A percentile compares a stretch with the other conserved stretches of the same genome.
Evolutionary conservation across 2,329 filamentous ascomycete species (phyloP).

Genomic region (Claviceps pazoutovae): DNA sequence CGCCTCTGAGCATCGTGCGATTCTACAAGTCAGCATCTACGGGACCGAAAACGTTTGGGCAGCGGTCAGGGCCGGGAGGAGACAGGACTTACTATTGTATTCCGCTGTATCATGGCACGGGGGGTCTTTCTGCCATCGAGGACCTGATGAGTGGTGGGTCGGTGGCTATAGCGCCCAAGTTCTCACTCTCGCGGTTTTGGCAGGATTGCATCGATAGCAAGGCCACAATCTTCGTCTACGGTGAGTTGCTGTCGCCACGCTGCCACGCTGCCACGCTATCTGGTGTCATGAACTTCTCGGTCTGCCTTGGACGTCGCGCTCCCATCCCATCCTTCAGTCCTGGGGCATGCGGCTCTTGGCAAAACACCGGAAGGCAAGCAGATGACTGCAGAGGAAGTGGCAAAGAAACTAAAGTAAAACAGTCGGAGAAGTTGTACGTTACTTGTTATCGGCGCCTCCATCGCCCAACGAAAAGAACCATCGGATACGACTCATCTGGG

Average conservation of each 20-base stretch:
- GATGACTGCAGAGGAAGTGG: no score
- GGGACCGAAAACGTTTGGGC: neutral
- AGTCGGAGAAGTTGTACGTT: conserved; percentile 5
- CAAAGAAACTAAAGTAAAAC: neutral
- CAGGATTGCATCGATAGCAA: conserved; percentile 6
- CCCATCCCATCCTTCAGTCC: no score
- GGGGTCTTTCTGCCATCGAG: neutral
- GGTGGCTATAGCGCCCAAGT: conserved; percentile 4
- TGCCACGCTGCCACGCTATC: no score
- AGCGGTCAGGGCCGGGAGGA: neutral
- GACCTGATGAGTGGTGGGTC: conserved; percentile 5
- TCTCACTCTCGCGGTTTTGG: conserved; percentile 6
- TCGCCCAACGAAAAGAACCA: conserved; percentile 3
- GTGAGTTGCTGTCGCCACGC: neutral
- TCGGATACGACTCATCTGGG: conserved; percentile 3
- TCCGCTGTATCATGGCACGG: conserved; percentile 6
- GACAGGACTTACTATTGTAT: conserved; percentile 4
- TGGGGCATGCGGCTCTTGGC: no score
- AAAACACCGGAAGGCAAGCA: no score
- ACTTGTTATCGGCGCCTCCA: conserved; percentile 3
- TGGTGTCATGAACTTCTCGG: no score
- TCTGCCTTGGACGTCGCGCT: no score
- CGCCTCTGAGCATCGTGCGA: neutral
- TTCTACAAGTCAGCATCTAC: neutral
- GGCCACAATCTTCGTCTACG: conserved; percentile 4